Evolutionary conservation across 2,329 filamentous ascomycete species (phyloP), one percentile per base, ranked within the genome.

Genomic region (Diaporthe helianthi): DNA sequence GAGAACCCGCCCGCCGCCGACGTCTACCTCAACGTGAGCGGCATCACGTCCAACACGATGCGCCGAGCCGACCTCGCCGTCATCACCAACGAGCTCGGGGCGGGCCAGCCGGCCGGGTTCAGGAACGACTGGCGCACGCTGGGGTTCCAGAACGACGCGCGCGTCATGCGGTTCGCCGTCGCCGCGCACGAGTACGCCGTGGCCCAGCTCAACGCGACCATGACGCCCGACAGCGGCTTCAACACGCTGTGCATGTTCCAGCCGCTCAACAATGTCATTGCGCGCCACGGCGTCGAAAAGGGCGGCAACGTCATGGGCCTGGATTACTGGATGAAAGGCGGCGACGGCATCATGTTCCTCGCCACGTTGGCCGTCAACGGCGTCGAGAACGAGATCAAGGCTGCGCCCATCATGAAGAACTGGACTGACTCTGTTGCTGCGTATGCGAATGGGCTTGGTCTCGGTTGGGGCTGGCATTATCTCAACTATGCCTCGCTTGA

Each of bases 21-120:
- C 36, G 69, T 76, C n/a, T 86, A 85, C 68, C 74, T 81, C 17
- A 81, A 85, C 55, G 71, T 76, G 1, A 66, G 72, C 1, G 73
- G 72, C 51, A 51, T 73, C 22, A 70, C 68, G 29, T 72, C 72
- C n/a, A 75, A 79, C 46, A 75, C 61, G 33, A 24, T 67, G 46
- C 61, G 68, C 15, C 44, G 44, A 19, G 61, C 33, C 36, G 41
- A 44, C 29, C 41, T 80, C 54, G 73, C 77, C n/a, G 71, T 72
- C 17, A 72, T 80, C 9, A 76, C 78, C 4, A 69, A 68, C 2
- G 77, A 79, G 53, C 76, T 80, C 3, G 77, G 75, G 4, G 70
- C 72, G 1, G 74, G 75, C 0, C 67, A 69, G 38, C 60, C 67
- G 4, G 52, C 58, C n/a, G 67, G 67, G 41, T 53, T 77, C 68